Base-by-base conservation (phyloP, 176 grass and related monocot genomes). In the Ampelocalamus luodianensis region DNA sequence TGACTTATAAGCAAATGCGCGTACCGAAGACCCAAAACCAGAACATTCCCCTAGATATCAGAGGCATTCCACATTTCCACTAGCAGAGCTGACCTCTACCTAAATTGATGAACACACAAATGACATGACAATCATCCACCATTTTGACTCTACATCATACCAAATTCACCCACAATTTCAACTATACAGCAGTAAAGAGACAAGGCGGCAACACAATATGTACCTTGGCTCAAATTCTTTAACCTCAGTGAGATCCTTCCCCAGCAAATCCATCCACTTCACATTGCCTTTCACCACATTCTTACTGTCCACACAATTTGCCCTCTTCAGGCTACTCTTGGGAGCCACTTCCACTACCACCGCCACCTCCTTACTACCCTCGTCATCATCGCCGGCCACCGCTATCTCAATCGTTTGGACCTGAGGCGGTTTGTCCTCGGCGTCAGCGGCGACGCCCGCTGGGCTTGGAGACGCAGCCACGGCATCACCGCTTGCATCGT, bases 211-310 rank as follows among this genome's bases (percentile, higher is more conserved):
- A 87, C 58, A 48, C 32, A 75, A 78, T 27, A 55, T 77, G 77
- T 87, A 99, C 96, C 83, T 94, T 61, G 91, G 81, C 60, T 99
- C 91, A 64, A 92, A 99, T 85, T 99, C 93, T 48, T 79, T 90
- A 10, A 94, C 86, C 67, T 96, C 81, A 8, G 65, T 78, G 20
- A 99, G 90, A 85, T 99, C 93, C 87, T 99, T 94, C 32, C 96
- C 96, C 17, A 93, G 89, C 79, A 91, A 86, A 91, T 99, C 96
- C 67, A 94, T 88, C 96, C 96, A 99, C 76, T 92, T 90, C 17
- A 99, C 96, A 86, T 99, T 96, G 44, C 86, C 84, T 72, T 94
- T 99, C 48, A 32, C 85, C 9, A 75, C 78, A 46, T 40, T 49
- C 1, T 82, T 79, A 12, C 24, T 68, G 74, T 81, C 73, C 53